phyloP scores from a whole-genome alignment of 371 early-diverging fungal species.

The Amoeboaphelidium protococcarum region DNA sequence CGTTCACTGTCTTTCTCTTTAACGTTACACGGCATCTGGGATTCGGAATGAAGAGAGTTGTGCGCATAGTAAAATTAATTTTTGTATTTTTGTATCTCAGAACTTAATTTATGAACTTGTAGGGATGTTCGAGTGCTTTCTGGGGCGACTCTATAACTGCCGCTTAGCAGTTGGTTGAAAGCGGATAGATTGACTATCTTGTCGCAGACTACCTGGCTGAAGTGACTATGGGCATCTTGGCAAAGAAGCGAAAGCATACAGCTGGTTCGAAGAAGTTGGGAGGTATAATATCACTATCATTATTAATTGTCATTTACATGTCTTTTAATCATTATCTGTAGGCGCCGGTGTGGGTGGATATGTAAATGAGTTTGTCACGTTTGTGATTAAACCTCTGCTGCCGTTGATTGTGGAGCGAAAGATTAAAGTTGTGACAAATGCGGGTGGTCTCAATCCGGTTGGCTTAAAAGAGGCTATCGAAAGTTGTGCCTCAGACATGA shows the following conservation, averaged over 20 bases:
- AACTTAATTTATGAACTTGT: too few species aligned
- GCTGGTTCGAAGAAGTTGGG: neutral
- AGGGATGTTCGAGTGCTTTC: slow-evolving; percentile 20
- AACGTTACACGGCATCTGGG: too few species aligned
- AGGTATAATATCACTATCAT: too few species aligned
- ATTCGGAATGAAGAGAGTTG: too few species aligned
- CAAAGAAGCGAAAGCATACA: slow-evolving; percentile 18
- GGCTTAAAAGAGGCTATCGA: slow-evolving; percentile 38
- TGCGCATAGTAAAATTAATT: too few species aligned
- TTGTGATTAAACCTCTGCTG: slow-evolving; percentile 22
- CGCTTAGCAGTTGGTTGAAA: neutral
- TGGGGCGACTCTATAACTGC: neutral
- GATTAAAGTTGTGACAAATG: slow-evolving; percentile 39
- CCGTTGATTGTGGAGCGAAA: slow-evolving; percentile 25
- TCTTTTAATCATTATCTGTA: slow-evolving; percentile 4
- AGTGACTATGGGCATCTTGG: slow-evolving; percentile 45
- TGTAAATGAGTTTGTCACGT: slow-evolving; percentile 23
- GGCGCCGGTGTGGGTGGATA: slow-evolving; percentile 26
- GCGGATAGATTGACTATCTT: slow-evolving; percentile 24
- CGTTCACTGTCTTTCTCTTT: too few species aligned
- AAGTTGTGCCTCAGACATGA: slow-evolving; percentile 16
- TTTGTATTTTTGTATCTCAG: too few species aligned
- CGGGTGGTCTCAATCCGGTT: slow-evolving; percentile 40
- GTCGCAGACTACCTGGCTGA: slow-evolving; percentile 16
- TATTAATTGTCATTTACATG: neutral